phyloP scores from a whole-genome alignment of 1,139 yeast species.

The Magnusiomyces tetraspermus region DNA sequence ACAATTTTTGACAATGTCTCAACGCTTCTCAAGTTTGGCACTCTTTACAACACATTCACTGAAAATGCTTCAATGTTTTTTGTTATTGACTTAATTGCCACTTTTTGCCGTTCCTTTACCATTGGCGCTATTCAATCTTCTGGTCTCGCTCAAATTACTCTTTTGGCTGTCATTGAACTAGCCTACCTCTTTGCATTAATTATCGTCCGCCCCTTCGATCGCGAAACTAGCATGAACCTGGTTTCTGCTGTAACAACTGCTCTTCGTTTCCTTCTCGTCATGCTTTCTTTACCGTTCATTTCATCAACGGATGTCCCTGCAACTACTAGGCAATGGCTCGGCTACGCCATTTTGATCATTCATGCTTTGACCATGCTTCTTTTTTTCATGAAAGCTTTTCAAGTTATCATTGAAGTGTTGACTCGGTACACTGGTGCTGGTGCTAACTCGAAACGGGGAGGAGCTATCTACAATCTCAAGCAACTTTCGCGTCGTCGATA shows the following conservation, averaged over 20 bases:
- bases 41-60: constrained; percentile 27
- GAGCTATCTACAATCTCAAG: constrained; percentile 20
- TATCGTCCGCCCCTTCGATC: constrained; percentile 26
- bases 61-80: constrained; percentile 21
- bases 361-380: constrained; percentile 28
- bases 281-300: constrained; percentile 30
- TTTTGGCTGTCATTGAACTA: constrained; percentile 28
- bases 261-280: constrained; percentile 22
- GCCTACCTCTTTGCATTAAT: constrained; percentile 21
- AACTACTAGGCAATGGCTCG: constrained; percentile 29
- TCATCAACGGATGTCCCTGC: constrained; percentile 22
- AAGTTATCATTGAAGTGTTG: constrained; percentile 26
- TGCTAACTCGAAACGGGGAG: constrained; percentile 15
- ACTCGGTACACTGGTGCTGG: constrained; percentile 24
- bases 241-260: constrained; percentile 19
- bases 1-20: constrained; percentile 26
- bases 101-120: constrained; percentile 28
- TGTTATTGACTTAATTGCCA: constrained; percentile 20
- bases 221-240: constrained; percentile 29
- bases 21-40: constrained; percentile 26
- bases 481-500: constrained; percentile 21
- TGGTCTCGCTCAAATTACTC: constrained; percentile 31
- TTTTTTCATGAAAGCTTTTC: constrained; percentile 27
- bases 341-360: constrained; percentile 27
- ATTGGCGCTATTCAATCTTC: constrained; percentile 32